Evolutionary conservation across 2,329 filamentous ascomycete genomes (phyloP), one percentile per base, ranked within the genome.

Genomic region (Plectosphaerella cucumerina): DNA sequence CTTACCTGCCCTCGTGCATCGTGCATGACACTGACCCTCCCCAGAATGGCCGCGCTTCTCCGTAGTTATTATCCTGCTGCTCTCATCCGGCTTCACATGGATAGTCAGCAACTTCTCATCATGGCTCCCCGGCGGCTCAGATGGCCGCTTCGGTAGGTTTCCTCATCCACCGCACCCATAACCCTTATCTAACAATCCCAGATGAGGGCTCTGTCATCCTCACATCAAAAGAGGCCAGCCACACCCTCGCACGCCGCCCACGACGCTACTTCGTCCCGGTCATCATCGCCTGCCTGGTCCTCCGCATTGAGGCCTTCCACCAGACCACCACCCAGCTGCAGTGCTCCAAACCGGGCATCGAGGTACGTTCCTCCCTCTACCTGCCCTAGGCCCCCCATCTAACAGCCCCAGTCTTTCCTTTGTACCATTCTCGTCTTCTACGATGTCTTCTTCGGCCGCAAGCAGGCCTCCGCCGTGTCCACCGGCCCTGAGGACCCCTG

Each of bases 31-130:
- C 54, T 62, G 20, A 65, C 50, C 6, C 11, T 6, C 15, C 33
- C 37, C 53, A 80, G 78, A 77, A 57, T 70, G 72, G 41, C 77
- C 76, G 1, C 70, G 73, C 12, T 62, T 78, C 18, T 81, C 77
- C 18, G 71, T 70, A 10, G 63, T 75, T 22, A 62, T 78, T 14
- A 63, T 80, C 9, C 64, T 80, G 15, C 59, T 79, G 18, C 61
- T 79, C 21, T 73, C 75, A 4, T 73, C 74, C 1, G 52, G 61
- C 3, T 51, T 72, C 14, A 73, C 71, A 42, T 74, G 74, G 56
- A 56, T 64, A 26, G 63, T 65, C 23, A 75, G 74, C 54, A 67
- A 69, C 50, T 65, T 73, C 22, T 70, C 72, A 20, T 68, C 66
- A 58, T 76, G 73, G 69, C 64, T 79, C 3, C 72, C 75, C 0